These are phyloP conservation scores for Agaricus bisporus DNA, from an alignment of 768 basidiomycete genomes.

Conservation along the genomic window DNA sequence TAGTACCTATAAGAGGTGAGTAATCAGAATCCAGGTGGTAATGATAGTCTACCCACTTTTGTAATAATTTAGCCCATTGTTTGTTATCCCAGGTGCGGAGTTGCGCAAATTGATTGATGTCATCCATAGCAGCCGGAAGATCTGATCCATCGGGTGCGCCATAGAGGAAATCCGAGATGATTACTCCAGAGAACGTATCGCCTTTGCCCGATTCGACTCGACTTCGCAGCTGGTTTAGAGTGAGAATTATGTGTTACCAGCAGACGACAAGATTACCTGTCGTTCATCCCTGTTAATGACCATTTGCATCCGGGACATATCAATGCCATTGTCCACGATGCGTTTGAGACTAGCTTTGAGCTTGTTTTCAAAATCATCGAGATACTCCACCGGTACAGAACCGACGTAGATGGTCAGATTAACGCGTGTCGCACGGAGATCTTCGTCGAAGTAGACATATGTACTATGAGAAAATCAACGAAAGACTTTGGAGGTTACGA, in stretches of 20 bases:
- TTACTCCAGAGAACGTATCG: constrained; percentile 66
- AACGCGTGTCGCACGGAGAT: constrained; percentile 62
- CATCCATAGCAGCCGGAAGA: constrained; percentile 65
- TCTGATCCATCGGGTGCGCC: constrained; percentile 80
- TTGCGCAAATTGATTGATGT: constrained; percentile 63
- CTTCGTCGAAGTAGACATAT: constrained; percentile 80
- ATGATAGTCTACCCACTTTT: constrained; percentile 40
- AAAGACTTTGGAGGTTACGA: background rate
- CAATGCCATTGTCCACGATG: constrained; percentile 70
- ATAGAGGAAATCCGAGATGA: constrained; percentile 85
- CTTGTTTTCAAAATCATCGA: constrained; percentile 66
- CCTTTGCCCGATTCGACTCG: constrained; percentile 79
- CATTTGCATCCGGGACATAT: constrained; percentile 87
- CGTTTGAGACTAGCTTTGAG: constrained; percentile 63
- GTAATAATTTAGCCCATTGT: constrained; percentile 74
- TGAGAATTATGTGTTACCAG: constrained; percentile 6
- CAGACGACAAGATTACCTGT: constrained; percentile 43
- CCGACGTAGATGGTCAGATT: constrained; percentile 75
- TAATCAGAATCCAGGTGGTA: background rate
- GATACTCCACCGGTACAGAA: constrained; percentile 76
- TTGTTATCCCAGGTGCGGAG: constrained; percentile 67
- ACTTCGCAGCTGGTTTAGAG: constrained; percentile 60
- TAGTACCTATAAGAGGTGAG: constrained; percentile 54
- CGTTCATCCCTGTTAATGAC: constrained; percentile 84
- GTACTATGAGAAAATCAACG: constrained; percentile 39